phyloP scores from a whole-genome alignment of 306 rosid genomes.

The Myrica gale region DNA sequence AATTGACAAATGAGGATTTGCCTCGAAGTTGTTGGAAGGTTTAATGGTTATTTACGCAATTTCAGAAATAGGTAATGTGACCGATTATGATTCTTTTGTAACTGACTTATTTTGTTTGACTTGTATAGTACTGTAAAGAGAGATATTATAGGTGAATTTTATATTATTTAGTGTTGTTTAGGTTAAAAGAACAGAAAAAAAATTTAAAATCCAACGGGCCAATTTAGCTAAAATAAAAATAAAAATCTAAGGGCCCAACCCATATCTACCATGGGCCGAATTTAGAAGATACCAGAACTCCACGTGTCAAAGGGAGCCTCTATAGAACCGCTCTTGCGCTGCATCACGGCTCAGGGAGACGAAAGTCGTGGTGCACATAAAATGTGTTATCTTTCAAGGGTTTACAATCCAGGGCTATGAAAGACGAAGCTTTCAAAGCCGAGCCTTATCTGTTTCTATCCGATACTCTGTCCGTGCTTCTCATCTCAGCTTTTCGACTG shows the following conservation, averaged over 20 bases:
- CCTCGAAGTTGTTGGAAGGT: too few species aligned
- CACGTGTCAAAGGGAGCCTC: slow-evolving; percentile 15
- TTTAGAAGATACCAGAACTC: background rate
- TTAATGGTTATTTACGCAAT: too few species aligned
- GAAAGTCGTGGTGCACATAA: background rate
- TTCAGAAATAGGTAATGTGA: too few species aligned
- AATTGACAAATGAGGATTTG: too few species aligned
- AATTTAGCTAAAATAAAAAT: background rate
- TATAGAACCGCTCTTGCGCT: slow-evolving; percentile 17
- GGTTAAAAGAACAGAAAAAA: too few species aligned
- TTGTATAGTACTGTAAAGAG: too few species aligned
- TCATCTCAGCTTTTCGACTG: background rate
- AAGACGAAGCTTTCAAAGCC: background rate
- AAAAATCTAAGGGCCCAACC: background rate
- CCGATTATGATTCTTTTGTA: too few species aligned
- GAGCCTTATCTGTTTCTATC: slow-evolving; percentile 1
- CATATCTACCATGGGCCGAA: background rate
- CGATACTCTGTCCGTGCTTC: background rate
- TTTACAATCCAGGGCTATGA: background rate
- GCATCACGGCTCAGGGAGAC: background rate
- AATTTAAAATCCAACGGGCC: too few species aligned
- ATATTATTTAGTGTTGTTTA: too few species aligned
- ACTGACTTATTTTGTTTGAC: too few species aligned
- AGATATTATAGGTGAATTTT: too few species aligned
- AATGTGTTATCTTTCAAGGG: background rate